Evolutionary conservation across 176 grass and related monocot species (phyloP).

Genomic region (Pontederia crassipes): DNA sequence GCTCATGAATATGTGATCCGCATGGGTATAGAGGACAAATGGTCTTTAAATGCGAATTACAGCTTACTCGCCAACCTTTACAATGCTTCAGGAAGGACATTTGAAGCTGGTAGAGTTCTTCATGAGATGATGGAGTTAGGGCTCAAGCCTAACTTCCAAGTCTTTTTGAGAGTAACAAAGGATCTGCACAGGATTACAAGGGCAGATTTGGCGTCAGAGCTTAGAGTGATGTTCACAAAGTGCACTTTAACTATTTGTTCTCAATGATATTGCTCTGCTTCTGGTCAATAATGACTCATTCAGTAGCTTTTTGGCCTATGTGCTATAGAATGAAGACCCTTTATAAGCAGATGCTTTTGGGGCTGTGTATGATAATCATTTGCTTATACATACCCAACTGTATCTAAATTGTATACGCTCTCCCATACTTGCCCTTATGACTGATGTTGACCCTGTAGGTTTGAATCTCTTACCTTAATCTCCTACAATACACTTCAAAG

Average conservation of each 20-base stretch:
- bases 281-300: too few relatives aligned
- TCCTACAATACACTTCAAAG: too few relatives aligned
- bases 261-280: neutral
- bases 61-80: conserved; percentile 53
- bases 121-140: conserved; percentile 70
- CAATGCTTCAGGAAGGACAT: conserved; percentile 24
- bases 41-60: conserved; percentile 59
- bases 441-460: too few relatives aligned
- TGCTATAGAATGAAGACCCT: too few relatives aligned
- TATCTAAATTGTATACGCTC: too few relatives aligned
- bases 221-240: conserved; percentile 45
- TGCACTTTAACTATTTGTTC: conserved; percentile 22
- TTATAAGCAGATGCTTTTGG: too few relatives aligned
- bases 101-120: conserved; percentile 57
- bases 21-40: conserved; percentile 52
- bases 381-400: too few relatives aligned
- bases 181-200: conserved; percentile 40
- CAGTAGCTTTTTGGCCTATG: too few relatives aligned
- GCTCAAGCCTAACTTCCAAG: conserved; percentile 50
- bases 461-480: too few relatives aligned
- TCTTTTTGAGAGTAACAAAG: conserved; percentile 55
- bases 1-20: conserved; percentile 41
- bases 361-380: too few relatives aligned
- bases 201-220: conserved; percentile 47
- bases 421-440: too few relatives aligned